Evolutionary conservation across 2,329 filamentous ascomycete species (phyloP).

Genomic region (Penicillium carneum): DNA sequence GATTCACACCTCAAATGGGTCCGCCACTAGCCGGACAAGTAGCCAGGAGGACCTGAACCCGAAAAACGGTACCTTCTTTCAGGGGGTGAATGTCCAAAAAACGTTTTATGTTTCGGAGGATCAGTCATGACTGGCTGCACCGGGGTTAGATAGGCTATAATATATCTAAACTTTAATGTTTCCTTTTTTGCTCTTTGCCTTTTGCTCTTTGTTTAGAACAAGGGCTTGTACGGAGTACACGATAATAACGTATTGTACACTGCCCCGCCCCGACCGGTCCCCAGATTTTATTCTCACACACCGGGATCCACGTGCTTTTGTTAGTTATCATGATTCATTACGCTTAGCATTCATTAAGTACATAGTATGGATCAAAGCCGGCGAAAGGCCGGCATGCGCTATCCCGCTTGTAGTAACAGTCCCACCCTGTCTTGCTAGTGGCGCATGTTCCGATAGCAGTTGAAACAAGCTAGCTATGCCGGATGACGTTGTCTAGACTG

Average conservation of each 20-base stretch:
- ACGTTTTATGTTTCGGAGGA: constrained; percentile 44
- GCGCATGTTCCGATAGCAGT: background rate
- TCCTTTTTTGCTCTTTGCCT: background rate
- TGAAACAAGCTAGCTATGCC: background rate
- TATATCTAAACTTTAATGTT: background rate
- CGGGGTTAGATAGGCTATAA: background rate
- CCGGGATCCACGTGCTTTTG: background rate
- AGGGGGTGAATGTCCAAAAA: constrained; percentile 47
- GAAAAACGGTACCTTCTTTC: constrained; percentile 31
- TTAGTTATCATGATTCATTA: background rate
- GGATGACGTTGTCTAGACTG: background rate
- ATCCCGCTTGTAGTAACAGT: background rate
- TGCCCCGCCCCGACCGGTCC: background rate
- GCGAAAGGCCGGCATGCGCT: background rate
- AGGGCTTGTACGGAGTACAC: too few relatives aligned
- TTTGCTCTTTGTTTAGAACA: background rate
- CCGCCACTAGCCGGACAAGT: constrained; percentile 38
- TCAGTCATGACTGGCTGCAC: constrained; percentile 16
- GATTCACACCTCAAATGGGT: constrained; percentile 35
- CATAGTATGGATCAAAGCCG: background rate
- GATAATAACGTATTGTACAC: background rate
- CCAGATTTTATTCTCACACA: background rate
- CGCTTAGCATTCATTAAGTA: background rate
- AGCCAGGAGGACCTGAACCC: constrained; percentile 47
- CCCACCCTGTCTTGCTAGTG: background rate